Evolutionary conservation across 805 yeast species (phyloP).

Genomic region (Priceomyces fermenticarens): DNA sequence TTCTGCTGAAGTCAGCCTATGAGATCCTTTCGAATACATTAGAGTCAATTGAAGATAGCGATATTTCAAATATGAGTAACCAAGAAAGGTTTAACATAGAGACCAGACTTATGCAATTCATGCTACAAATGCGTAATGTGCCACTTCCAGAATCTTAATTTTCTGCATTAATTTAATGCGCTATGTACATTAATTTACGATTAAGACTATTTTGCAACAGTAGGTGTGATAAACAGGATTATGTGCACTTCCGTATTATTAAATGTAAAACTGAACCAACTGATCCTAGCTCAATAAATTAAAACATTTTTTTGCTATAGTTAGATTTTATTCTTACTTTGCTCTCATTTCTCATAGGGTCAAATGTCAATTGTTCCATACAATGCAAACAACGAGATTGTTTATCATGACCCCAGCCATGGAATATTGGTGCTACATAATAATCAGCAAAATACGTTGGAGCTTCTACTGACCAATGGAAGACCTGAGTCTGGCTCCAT

Average conservation of each 20-base stretch:
- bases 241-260: not conserved
- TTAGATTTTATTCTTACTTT: not conserved
- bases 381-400: conserved; percentile 25
- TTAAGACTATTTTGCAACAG: too few relatives aligned
- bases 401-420: conserved; percentile 34
- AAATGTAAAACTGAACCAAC: not conserved
- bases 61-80: conserved; percentile 13
- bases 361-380: conserved; percentile 39
- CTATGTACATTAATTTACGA: not conserved
- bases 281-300: not conserved
- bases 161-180: not conserved
- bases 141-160: not conserved
- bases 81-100: conserved; percentile 26
- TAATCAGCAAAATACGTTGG: conserved; percentile 27
- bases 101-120: conserved; percentile 28
- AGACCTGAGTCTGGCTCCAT: not conserved
- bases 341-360: too few relatives aligned
- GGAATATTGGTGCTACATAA: conserved; percentile 35
- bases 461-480: conserved; percentile 16
- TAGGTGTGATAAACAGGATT: too few relatives aligned
- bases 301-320: not conserved
- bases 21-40: not conserved
- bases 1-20: too few relatives aligned
- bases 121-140: conserved; percentile 27
- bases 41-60: conserved; percentile 7